Evolutionary conservation across 2,329 filamentous ascomycete species (phyloP).

Genomic region (Aspergillus thermomutatus): DNA sequence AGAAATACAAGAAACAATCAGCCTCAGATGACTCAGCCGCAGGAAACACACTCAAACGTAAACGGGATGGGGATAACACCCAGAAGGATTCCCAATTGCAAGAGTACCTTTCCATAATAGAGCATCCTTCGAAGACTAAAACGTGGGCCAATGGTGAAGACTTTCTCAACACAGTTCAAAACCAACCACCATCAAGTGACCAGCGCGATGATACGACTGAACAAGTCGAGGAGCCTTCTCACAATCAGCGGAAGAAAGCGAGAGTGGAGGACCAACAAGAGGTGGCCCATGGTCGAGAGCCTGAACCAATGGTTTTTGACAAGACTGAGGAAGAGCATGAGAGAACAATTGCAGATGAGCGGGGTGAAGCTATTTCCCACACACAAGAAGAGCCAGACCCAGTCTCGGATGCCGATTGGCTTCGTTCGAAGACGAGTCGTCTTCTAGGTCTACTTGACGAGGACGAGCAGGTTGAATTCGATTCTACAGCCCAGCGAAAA

Average conservation of each 20-base stretch:
- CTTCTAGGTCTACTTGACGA: constrained; percentile 80
- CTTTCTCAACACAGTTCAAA: constrained; percentile 26
- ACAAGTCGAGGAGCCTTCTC: constrained; percentile 34
- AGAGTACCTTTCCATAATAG: constrained; percentile 84
- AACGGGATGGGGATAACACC: constrained; percentile 53
- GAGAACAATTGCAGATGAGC: constrained; percentile 12
- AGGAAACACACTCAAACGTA: constrained; percentile 38
- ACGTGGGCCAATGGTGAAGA: constrained; percentile 58
- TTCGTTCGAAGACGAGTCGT: constrained; percentile 82
- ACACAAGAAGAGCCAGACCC: constrained; percentile 34
- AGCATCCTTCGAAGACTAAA: constrained; percentile 62
- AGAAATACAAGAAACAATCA: constrained; percentile 22
- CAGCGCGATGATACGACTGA: constrained; percentile 17
- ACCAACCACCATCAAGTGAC: constrained; percentile 18
- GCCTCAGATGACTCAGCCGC: constrained; percentile 13
- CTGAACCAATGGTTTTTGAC: constrained; percentile 26
- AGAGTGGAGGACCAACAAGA: constrained; percentile 20
- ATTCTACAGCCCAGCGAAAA: constrained; percentile 29
- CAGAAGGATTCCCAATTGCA: constrained; percentile 73
- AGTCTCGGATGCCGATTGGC: constrained; percentile 79
- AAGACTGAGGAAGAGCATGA: constrained; percentile 17
- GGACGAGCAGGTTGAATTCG: constrained; percentile 44
- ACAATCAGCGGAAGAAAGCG: constrained; percentile 40
- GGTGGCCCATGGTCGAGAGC: constrained; percentile 1
- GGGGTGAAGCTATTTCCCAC: constrained; percentile 21